These are phyloP conservation scores for Coniochaeta sp. DNA, from an alignment of 2,329 filamentous ascomycete genomes.

Conservation along the genomic window DNA sequence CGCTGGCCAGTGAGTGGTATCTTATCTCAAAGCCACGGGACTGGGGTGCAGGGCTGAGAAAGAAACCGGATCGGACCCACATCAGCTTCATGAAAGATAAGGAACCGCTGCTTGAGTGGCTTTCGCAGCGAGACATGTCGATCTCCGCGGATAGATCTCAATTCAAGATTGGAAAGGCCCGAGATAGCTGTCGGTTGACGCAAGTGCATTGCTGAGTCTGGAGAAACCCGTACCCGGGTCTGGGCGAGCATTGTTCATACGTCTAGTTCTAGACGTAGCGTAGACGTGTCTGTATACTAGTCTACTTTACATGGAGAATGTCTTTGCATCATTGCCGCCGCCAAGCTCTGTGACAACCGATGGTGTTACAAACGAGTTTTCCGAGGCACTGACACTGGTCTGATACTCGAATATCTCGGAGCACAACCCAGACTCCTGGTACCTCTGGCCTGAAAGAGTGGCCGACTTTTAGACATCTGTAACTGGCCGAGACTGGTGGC, in stretches of 20 bases:
- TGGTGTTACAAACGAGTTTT: neutral
- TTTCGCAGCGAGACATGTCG: neutral
- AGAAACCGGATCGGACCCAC: neutral
- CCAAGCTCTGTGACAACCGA: neutral
- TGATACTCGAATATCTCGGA: neutral
- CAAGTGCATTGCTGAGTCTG: neutral
- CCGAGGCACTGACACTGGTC: neutral
- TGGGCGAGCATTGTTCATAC: neutral
- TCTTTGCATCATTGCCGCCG: neutral
- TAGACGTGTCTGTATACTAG: neutral
- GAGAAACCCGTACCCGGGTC: neutral
- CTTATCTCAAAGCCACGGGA: constrained; percentile 1
- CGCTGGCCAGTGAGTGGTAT: neutral
- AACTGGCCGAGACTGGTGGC: neutral
- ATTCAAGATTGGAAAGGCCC: neutral
- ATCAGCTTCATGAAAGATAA: neutral
- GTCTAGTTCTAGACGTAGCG: neutral
- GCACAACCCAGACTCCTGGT: too few species aligned
- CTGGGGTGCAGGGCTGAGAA: neutral
- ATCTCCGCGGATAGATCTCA: constrained; percentile 2
- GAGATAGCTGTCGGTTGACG: neutral
- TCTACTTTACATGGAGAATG: too few species aligned
- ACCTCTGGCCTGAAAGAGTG: too few species aligned
- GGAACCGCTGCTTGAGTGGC: neutral
- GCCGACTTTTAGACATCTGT: neutral